Conservation (phyloP, 1,284 basidiomycete species). For the Coriolopsis trogii region DNA sequence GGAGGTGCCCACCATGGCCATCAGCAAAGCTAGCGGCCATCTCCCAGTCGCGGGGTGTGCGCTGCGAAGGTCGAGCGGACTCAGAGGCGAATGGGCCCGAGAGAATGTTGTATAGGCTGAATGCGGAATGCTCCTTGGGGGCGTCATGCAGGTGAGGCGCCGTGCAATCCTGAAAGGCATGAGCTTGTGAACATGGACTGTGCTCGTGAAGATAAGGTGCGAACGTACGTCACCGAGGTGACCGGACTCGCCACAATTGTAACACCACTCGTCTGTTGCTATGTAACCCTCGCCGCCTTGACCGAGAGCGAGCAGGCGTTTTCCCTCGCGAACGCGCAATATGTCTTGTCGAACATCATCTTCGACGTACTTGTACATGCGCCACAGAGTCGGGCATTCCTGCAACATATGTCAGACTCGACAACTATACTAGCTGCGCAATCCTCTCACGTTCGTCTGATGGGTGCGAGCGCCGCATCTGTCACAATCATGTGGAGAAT, state of each 20-base stretch:
- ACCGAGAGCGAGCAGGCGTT: conserved; percentile 53
- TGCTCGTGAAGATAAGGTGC: not conserved
- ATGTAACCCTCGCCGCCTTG: conserved; percentile 80
- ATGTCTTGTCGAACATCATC: conserved; percentile 54
- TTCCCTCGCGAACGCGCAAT: conserved; percentile 52
- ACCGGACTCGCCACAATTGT: conserved; percentile 81
- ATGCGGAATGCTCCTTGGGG: conserved; percentile 72
- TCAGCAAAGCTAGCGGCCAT: conserved; percentile 36
- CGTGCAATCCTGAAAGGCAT: conserved; percentile 66
- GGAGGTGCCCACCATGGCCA: conserved; percentile 48
- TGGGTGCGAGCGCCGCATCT: conserved; percentile 77
- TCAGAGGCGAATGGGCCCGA: conserved; percentile 76
- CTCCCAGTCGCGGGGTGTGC: conserved; percentile 36
- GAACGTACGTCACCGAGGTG: conserved; percentile 86
- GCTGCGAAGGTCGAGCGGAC: conserved; percentile 27
- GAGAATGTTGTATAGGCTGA: conserved; percentile 68
- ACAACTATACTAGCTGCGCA: not conserved
- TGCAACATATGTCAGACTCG: conserved; percentile 33
- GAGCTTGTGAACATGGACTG: not conserved
- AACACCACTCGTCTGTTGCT: conserved; percentile 79
- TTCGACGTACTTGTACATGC: conserved; percentile 80
- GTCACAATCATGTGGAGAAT: conserved; percentile 59
- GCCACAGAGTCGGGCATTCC: conserved; percentile 90
- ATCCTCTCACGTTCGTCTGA: conserved; percentile 69
- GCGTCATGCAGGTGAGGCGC: conserved; percentile 51